Base-by-base conservation (phyloP, 306 rosid genomes). In the Cucurbita maxima region DNA sequence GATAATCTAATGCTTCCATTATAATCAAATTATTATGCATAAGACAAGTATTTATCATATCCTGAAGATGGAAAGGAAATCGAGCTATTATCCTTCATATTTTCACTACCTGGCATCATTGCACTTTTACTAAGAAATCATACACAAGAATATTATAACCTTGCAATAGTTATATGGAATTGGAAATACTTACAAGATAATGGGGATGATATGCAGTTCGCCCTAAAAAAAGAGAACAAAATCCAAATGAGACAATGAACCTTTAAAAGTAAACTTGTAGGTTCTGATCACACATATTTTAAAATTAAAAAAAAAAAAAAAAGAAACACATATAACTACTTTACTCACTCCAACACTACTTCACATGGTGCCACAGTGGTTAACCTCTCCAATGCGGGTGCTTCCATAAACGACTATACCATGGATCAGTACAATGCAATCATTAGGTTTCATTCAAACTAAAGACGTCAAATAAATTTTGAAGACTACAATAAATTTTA, bases 341-440 rank as follows among this genome's bases (percentile, higher is more conserved):
- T 73, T 87, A 82, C 96, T 86, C 73, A 92, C 96, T 78, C 14
- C 48, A 66, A 79, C 47, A 75, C 59, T 74, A 77, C 71, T 83
- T 62, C 20, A 63, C 86, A 79, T 78, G 79, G 72, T 64, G 77
- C 84, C 74, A 82, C 76, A 77, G 87, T 88, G 76, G 59, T 76
- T 76, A 78, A 81, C 84, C 81, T 84, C 81, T 85, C 90, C 90
- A 53, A 73, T 79, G 88, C 85, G 77, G 78, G 78, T 82, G 95
- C 90, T 90, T 85, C 92, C 92, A 83, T 79, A 80, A 81, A 70
- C 64, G 85, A 83, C 72, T 83, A 82, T 30, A 77, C 86, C 90
- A 92, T 89, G 92, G 84, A 88, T 83, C 91, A 89, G 90, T 79
- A 88, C 82, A 89, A 92, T 53, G 87, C 84, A 81, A 80, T 75